A percentile compares a stretch with the other conserved stretches of the same genome.
phyloP scores from a whole-genome alignment of 495 filamentous ascomycete species.

The Trichoderma erinaceum region DNA sequence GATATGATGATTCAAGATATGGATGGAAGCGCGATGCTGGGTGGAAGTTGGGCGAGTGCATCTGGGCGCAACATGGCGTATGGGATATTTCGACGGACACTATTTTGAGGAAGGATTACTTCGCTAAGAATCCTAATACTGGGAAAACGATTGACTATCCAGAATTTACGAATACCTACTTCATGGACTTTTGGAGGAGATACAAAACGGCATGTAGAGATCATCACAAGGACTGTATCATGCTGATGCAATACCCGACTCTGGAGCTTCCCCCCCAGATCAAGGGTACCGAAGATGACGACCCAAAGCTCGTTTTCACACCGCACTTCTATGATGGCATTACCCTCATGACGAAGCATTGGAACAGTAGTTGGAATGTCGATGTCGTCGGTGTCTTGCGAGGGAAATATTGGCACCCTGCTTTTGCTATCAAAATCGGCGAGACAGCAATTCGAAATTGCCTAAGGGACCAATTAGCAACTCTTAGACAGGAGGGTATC shows the following conservation, averaged over 20 bases:
- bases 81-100: conserved; percentile 81
- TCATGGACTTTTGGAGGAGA: conserved; percentile 75
- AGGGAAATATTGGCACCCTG: conserved; percentile 78
- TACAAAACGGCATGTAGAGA: conserved; percentile 66
- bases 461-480: conserved; percentile 82
- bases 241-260: conserved; percentile 88
- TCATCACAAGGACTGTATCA: conserved; percentile 71
- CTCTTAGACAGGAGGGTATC: conserved; percentile 80
- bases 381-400: conserved; percentile 90
- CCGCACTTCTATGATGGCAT: conserved; percentile 97
- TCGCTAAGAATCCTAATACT: conserved; percentile 64
- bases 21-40: conserved; percentile 81
- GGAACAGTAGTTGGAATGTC: conserved; percentile 95
- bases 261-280: conserved; percentile 85
- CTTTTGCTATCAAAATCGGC: conserved; percentile 86
- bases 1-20: conserved; percentile 79
- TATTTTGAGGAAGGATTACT: conserved; percentile 81
- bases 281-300: conserved; percentile 83
- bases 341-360: conserved; percentile 95
- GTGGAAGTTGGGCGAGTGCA: conserved; percentile 87
- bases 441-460: conserved; percentile 95
- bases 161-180: conserved; percentile 82
- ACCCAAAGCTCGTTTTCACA: conserved; percentile 83
- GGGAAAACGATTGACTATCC: conserved; percentile 70
- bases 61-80: conserved; percentile 95